Conservation (phyloP, 2,329 filamentous ascomycete species). For the Ophiosphaerella narmari region DNA sequence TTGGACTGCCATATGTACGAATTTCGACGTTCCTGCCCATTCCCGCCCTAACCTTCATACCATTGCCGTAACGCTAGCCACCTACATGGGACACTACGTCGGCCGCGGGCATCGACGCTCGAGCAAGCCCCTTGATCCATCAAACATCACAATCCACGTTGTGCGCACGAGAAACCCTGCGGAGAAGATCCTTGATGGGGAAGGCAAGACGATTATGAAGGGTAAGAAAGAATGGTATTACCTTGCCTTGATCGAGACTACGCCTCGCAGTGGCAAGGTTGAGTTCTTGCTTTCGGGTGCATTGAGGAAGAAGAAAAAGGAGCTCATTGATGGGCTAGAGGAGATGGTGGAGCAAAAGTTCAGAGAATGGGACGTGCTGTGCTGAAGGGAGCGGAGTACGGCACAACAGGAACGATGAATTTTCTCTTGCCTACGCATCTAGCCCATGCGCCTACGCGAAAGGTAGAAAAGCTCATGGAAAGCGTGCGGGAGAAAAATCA, state of each 20-base stretch:
- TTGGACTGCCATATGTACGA: neutral
- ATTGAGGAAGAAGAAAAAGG: neutral
- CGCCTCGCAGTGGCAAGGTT: neutral
- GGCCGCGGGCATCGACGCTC: neutral
- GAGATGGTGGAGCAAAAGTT: neutral
- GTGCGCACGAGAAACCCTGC: neutral
- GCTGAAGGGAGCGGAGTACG: no score
- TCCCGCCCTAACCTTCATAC: neutral
- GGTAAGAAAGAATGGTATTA: constrained; percentile 2
- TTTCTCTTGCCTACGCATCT: no score
- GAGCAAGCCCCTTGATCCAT: neutral
- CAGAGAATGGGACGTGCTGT: no score
- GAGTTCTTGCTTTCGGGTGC: neutral
- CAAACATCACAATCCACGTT: neutral
- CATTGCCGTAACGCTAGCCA: neutral
- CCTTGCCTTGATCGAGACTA: neutral
- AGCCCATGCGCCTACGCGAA: no score
- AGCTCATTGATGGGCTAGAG: neutral
- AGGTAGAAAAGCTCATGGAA: no score
- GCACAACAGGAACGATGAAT: no score
- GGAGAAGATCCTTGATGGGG: neutral
- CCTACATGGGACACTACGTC: neutral
- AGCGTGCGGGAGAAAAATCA: no score
- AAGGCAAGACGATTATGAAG: neutral
- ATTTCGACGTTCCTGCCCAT: neutral